Conservation (phyloP, 768 basidiomycete genomes). For the Calocybe gangraenosa region DNA sequence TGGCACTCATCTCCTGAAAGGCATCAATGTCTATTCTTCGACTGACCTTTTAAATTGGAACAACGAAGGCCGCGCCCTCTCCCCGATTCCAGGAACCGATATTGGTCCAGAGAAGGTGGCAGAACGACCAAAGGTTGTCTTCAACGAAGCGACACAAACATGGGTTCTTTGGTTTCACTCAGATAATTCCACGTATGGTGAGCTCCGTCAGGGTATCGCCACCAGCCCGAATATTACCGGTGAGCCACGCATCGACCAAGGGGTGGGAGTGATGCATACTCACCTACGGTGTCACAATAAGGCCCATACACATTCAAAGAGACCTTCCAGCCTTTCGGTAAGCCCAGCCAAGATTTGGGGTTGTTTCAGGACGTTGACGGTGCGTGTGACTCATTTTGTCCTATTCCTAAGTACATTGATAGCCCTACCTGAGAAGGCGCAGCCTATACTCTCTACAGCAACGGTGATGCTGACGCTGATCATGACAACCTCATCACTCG, state of each 20-base stretch:
- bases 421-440: slow-evolving; percentile 8
- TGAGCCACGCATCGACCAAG: too few relatives aligned
- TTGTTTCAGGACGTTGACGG: slow-evolving; percentile 21
- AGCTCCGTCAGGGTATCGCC: slow-evolving; percentile 22
- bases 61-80: slow-evolving; percentile 22
- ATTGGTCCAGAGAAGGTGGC: slow-evolving; percentile 22
- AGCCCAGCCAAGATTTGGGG: slow-evolving; percentile 20
- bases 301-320: slow-evolving; percentile 21
- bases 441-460: slow-evolving; percentile 21
- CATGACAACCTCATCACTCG: slow-evolving; percentile 22
- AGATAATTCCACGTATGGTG: slow-evolving; percentile 24
- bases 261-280: background rate
- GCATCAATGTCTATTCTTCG: slow-evolving; percentile 24
- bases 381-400: background rate
- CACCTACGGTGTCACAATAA: background rate
- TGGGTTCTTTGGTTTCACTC: slow-evolving; percentile 28
- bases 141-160: slow-evolving; percentile 17
- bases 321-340: slow-evolving; percentile 19
- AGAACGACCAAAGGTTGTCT: slow-evolving; percentile 24
- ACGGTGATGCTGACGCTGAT: slow-evolving; percentile 19
- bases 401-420: background rate
- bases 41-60: slow-evolving; percentile 25
- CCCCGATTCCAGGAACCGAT: slow-evolving; percentile 22
- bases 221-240: slow-evolving; percentile 24
- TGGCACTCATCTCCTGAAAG: slow-evolving; percentile 5